These are phyloP conservation scores for Umbelopsis sp. DNA, from an alignment of 371 early-diverging fungal genomes.

Conservation along the genomic window DNA sequence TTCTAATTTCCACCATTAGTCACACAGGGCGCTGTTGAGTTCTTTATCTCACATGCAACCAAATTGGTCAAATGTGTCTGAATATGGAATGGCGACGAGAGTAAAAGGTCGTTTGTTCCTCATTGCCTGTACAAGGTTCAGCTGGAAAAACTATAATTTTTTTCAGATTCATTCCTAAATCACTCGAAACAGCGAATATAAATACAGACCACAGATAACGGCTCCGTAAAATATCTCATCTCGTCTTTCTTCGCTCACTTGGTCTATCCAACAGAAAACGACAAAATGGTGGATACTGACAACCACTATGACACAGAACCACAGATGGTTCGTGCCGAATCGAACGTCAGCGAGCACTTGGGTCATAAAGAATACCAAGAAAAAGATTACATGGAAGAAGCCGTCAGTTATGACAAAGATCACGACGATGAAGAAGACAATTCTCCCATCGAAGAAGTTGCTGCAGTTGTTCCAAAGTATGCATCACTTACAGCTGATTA, in stretches of 20 bases:
- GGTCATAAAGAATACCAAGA: not conserved
- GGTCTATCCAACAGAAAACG: not conserved
- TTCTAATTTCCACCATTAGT: not conserved
- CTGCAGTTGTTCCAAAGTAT: conserved; percentile 67
- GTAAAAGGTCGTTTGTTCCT: no score
- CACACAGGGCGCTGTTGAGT: not conserved
- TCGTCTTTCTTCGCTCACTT: not conserved
- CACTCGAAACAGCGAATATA: not conserved
- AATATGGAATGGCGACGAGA: not conserved
- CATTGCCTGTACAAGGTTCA: no score
- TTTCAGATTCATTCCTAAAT: no score
- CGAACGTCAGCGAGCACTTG: not conserved
- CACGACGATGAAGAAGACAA: conserved; percentile 55
- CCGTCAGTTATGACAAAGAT: not conserved
- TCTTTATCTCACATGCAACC: not conserved
- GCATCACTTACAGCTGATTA: not conserved
- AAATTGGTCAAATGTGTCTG: not conserved
- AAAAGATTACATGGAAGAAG: conserved; percentile 9
- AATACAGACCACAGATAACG: not conserved
- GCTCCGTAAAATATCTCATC: not conserved
- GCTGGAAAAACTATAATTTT: no score
- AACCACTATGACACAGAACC: not conserved
- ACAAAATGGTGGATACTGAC: conserved; percentile 6
- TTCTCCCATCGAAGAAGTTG: conserved; percentile 78
- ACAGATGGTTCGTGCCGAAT: not conserved